Conservation (phyloP, 2,329 filamentous ascomycete species). For the Hymenoscyphus occultus region DNA sequence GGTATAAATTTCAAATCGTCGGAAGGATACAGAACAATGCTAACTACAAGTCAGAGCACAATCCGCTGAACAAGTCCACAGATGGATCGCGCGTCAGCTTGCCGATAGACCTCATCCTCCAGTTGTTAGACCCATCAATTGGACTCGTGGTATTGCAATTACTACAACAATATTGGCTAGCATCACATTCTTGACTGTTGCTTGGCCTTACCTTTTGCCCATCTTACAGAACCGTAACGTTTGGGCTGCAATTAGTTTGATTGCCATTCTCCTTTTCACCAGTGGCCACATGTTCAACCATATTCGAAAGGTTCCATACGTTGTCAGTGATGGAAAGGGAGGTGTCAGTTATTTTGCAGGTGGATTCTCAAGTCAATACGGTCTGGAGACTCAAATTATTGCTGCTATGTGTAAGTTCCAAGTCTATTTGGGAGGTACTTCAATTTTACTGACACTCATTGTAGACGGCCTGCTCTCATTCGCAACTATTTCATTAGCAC, state of each 20-base stretch:
- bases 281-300: constrained; percentile 99
- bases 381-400: constrained; percentile 92
- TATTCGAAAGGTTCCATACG: constrained; percentile 93
- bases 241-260: constrained; percentile 87
- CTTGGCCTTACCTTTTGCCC: constrained; percentile 76
- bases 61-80: constrained; percentile 72
- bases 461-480: constrained; percentile 80
- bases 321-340: constrained; percentile 77
- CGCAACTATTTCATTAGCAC: constrained; percentile 81
- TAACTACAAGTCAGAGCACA: constrained; percentile 41
- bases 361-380: constrained; percentile 91
- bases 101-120: constrained; percentile 73
- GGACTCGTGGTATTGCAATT: constrained; percentile 66
- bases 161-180: constrained; percentile 67
- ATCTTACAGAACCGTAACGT: constrained; percentile 86
- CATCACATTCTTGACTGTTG: constrained; percentile 65
- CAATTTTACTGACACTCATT: constrained; percentile 10
- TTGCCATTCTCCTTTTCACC: constrained; percentile 87
- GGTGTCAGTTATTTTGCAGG: constrained; percentile 86
- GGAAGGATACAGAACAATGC: no score
- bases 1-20: constrained; percentile 42
- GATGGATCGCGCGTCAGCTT: constrained; percentile 76
- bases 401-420: constrained; percentile 80
- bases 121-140: constrained; percentile 86
- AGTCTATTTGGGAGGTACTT: background rate